Evolutionary conservation across 2,329 filamentous ascomycete species (phyloP), one percentile per base, ranked within the genome.

Genomic region (Penicillium psychrosexuale): DNA sequence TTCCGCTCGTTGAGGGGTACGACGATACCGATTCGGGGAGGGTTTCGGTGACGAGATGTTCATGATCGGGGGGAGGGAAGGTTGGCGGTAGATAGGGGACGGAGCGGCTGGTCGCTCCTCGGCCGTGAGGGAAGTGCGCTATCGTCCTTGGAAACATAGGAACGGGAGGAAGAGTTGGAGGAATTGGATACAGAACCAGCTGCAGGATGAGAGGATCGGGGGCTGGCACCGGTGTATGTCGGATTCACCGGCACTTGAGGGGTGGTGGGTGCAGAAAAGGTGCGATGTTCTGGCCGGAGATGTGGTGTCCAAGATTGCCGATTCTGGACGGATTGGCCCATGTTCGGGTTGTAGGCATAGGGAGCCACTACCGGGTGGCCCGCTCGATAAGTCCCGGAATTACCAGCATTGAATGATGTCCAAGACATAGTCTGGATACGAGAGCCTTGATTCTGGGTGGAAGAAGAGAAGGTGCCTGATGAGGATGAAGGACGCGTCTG

Each of bases 21-120:
- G 87, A 65, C 91, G 84, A 71, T 97, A 97, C 56, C 93, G 85
- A 70, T 96, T 91, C 1, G 90, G 90, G 1, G 89, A 85, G 22
- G 86, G 79, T 66, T 91, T 91, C 43, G 81, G 77, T n/a, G 72
- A 69, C 17, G 71, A 66, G 34, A 66, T 67, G 48, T 66, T 69
- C 61, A 85, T 60, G 75, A 82, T 82, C 46, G 84, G 80, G 27
- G 72, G 45, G 75, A 73, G 40, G 77, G 80, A 13, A 83, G 68
- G 53, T 79, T 78, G 61, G 80, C 79, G 36, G 77, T 72, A 37
- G 79, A 77, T 47, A 77, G 62, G 49, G 77, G 76, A 56, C 77
- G 72, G 57, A 72, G 63, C 40, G 68, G 61, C 52, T 71, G 53
- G 53, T 76, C 70, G 60, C 69, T 58, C 48, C 68, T 68, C 61